Conservation (phyloP, 2,329 filamentous ascomycete species). For the Talaromyces sp. region DNA sequence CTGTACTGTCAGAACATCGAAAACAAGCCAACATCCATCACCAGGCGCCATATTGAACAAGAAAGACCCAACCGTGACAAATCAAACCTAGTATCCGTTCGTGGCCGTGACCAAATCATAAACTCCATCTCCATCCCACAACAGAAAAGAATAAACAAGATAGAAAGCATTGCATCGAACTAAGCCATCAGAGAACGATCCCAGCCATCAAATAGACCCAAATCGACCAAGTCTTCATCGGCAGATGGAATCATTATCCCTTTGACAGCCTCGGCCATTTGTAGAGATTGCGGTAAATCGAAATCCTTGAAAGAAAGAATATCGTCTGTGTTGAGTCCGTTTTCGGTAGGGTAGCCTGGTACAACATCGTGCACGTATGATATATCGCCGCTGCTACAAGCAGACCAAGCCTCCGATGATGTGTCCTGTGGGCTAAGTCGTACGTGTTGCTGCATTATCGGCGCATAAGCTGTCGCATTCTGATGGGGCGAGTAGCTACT, state of each 20-base stretch:
- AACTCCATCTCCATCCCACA: background rate
- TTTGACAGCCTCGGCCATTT: conserved; percentile 34
- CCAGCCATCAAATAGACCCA: conserved; percentile 31
- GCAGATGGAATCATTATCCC: conserved; percentile 37
- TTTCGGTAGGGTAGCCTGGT: conserved; percentile 56
- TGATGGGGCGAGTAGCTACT: background rate
- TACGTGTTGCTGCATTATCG: conserved; percentile 3
- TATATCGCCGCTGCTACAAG: conserved; percentile 39
- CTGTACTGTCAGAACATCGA: background rate
- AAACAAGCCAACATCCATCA: background rate
- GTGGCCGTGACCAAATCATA: background rate
- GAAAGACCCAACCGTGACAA: background rate
- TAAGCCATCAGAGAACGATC: conserved; percentile 29
- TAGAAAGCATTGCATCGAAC: background rate
- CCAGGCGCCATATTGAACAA: background rate
- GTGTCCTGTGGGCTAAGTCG: conserved; percentile 31
- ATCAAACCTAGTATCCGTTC: background rate
- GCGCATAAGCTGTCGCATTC: background rate
- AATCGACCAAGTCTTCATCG: conserved; percentile 33
- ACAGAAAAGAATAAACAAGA: background rate
- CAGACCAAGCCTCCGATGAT: conserved; percentile 39
- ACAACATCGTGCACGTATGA: conserved; percentile 44
- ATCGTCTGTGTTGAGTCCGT: conserved; percentile 44
- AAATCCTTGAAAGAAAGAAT: conserved; percentile 3
- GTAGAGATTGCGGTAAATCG: conserved; percentile 27